Percentiles rank a stretch among this genome's conserved stretches.
These are phyloP conservation scores for Cenchrus americanus DNA, from an alignment of 176 grass and related monocot genomes.

Conservation along the genomic window DNA sequence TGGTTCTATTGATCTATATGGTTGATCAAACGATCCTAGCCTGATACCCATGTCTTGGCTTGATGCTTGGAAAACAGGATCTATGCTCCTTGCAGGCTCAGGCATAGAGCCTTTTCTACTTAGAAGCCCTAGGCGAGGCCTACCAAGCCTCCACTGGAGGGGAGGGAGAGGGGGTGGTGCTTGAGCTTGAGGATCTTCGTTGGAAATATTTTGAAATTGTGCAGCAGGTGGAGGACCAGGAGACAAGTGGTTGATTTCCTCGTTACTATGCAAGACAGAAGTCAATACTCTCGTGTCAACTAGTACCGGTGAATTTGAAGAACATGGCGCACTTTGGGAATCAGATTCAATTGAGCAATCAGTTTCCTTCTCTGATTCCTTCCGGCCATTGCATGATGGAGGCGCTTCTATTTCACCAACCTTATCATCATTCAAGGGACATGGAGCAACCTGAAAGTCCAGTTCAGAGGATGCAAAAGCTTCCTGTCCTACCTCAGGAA, in stretches of 20 bases:
- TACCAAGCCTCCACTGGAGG: constrained; percentile 86
- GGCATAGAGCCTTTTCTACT: constrained; percentile 29
- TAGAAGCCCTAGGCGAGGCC: constrained; percentile 45
- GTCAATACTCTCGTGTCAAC: constrained; percentile 29
- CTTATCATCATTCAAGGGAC: constrained; percentile 24
- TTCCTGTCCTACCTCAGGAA: constrained; percentile 32
- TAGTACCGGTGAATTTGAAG: constrained; percentile 36
- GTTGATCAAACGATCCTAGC: constrained; percentile 27
- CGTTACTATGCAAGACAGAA: constrained; percentile 19
- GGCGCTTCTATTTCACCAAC: constrained; percentile 32
- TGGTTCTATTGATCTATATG: constrained; percentile 19
- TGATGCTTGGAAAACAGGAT: constrained; percentile 28
- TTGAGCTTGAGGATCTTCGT: constrained; percentile 53
- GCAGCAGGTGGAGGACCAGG: constrained; percentile 8
- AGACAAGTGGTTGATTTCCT: constrained; percentile 21
- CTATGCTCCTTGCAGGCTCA: constrained; percentile 39
- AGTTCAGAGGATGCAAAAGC: constrained; percentile 29
- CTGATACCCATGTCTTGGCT: constrained; percentile 17
- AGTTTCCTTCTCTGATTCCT: constrained; percentile 29
- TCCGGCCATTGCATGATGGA: not conserved
- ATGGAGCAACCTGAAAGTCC: constrained; percentile 22
- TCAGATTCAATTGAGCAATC: constrained; percentile 30
- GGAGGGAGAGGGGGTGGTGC: constrained; percentile 84
- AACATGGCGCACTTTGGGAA: constrained; percentile 26
- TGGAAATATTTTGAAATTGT: constrained; percentile 46